Conservation (phyloP, 2,329 filamentous ascomycete species). For the Botrytis fabae region DNA sequence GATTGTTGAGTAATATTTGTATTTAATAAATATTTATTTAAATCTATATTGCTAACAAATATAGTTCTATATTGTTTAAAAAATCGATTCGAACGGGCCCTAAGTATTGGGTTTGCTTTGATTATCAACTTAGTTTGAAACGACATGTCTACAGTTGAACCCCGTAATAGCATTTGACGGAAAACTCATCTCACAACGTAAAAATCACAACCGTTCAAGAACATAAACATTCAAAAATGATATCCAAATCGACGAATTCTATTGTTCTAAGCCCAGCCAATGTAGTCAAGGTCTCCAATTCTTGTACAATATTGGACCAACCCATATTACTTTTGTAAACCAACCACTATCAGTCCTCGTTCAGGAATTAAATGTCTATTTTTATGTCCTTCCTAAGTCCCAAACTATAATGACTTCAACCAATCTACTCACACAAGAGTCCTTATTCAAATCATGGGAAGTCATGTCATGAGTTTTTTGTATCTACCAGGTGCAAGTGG, state of each 20-base stretch:
- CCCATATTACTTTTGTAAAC: too few relatives aligned
- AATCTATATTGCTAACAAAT: too few relatives aligned
- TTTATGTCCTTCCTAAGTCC: too few relatives aligned
- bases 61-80: too few relatives aligned
- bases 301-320: not conserved
- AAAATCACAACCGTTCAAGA: not conserved
- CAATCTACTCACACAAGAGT: too few relatives aligned
- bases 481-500: not conserved
- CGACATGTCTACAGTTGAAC: not conserved
- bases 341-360: too few relatives aligned
- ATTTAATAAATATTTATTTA: too few relatives aligned
- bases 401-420: too few relatives aligned
- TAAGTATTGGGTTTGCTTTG: not conserved
- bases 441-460: not conserved
- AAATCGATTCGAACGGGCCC: too few relatives aligned
- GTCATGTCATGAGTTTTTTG: not conserved
- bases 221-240: not conserved
- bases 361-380: too few relatives aligned
- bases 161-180: not conserved
- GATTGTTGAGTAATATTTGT: too few relatives aligned
- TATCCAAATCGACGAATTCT: not conserved
- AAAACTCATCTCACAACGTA: not conserved
- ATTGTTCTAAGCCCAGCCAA: not conserved
- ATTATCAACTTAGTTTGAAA: not conserved
- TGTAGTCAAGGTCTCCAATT: not conserved